Base-by-base conservation (phyloP, 2,329 filamentous ascomycete genomes). In the Claviceps humidiphila region DNA sequence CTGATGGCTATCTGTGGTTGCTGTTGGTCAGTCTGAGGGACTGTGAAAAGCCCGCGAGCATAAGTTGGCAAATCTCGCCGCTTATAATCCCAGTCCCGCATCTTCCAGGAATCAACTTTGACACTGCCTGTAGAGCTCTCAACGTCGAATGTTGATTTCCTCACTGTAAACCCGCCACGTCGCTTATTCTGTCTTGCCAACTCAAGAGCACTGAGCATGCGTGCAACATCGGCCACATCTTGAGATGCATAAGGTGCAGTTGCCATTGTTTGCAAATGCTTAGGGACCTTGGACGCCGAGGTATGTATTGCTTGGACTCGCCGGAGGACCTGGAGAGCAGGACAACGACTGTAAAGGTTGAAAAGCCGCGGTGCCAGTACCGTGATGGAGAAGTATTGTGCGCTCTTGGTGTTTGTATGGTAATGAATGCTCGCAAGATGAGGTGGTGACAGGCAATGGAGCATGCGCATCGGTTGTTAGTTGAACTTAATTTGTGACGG, bases 11-110 rank as follows among this genome's bases (percentile, higher is more conserved):
- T 96, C 67, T 95, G 88, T 13, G 80, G 72, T 8, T 79, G 73
- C 8, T 82, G 81, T 26, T 78, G 73, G 49, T 76, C 72, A 56
- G 79, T 83, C 57, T 71, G 78, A 43, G 85, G 24, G n/a, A 46
- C 85, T n/a, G 90, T 98, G 69, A 98, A 98, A 1, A 98, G 78
- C 6, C 93, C 93, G 51, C 93, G 83, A 5, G 93, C 90, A 66
- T 96, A 95, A 1, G 89, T 95, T 5, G 93, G 93, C 11, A 98
- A 77, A 58, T 89, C 79, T 16, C 72, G 71, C 59, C 84, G 85
- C 72, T 97, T 97, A 77, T 97, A 98, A 62, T 97, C 91, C 85
- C 85, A 95, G 59, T 98, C 93, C 60, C 86, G 82, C 68, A 97
- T 85, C 58, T 85, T 84, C 93, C 93, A 98, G 2, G 91, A 96